phyloP scores from a whole-genome alignment of 2,329 filamentous ascomycete genomes.

The Ciborinia camelliae region DNA sequence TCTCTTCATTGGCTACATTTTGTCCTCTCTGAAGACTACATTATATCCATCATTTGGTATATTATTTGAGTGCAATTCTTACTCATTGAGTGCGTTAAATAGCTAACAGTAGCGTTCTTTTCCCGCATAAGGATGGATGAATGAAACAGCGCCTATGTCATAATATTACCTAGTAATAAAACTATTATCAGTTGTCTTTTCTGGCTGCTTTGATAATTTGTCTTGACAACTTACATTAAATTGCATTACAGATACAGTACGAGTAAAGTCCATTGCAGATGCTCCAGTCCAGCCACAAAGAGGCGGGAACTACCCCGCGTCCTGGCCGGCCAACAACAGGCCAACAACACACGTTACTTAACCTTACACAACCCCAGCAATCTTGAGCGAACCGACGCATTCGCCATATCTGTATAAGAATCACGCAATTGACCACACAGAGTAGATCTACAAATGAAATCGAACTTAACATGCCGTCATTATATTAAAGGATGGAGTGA shows the following conservation, averaged over 20 bases:
- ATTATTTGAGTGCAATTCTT: neutral
- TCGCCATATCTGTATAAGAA: conserved; percentile 14
- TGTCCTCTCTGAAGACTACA: neutral
- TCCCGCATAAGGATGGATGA: too few relatives aligned
- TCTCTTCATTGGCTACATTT: neutral
- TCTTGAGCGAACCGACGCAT: neutral
- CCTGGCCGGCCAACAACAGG: neutral
- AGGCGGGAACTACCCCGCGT: neutral
- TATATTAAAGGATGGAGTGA: neutral
- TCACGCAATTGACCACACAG: conserved; percentile 17
- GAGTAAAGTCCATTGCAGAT: too few relatives aligned
- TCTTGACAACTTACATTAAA: too few relatives aligned
- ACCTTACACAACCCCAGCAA: neutral
- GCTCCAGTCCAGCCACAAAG: neutral
- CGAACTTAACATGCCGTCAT: neutral
- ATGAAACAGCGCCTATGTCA: too few relatives aligned
- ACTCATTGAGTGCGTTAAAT: neutral
- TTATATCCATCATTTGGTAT: neutral
- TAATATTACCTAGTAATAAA: neutral
- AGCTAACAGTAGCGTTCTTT: neutral
- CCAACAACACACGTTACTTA: too few relatives aligned
- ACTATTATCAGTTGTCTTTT: neutral
- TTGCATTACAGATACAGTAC: too few relatives aligned
- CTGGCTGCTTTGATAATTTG: neutral
- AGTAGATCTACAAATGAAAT: conserved; percentile 15